Percentiles rank a stretch among this genome's conserved stretches.
These are phyloP conservation scores for Neoscytalidium dimidiatum DNA, from an alignment of 2,329 filamentous ascomycete genomes.

Conservation along the genomic window DNA sequence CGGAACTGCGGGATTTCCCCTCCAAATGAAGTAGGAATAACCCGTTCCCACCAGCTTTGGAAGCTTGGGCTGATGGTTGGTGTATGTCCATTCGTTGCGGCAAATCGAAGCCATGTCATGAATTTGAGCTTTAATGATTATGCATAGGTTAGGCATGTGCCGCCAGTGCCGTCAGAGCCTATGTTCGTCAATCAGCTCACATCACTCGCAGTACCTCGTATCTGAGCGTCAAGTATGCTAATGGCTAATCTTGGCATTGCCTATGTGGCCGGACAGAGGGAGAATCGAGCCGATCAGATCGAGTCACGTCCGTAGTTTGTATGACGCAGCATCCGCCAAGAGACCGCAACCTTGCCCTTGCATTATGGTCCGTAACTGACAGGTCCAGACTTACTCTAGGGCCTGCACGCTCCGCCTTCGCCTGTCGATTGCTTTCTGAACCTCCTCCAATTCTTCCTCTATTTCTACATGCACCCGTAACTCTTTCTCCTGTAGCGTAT, in stretches of 20 bases:
- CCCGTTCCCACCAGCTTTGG: background rate
- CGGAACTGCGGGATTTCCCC: background rate
- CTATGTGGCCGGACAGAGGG: background rate
- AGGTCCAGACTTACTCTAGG: background rate
- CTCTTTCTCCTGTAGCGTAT: constrained; percentile 63
- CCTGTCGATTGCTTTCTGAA: background rate
- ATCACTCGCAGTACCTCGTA: background rate
- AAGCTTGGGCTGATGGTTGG: background rate
- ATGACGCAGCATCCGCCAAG: background rate
- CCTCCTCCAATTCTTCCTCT: constrained; percentile 36
- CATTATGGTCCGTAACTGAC: background rate
- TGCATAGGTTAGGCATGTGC: background rate
- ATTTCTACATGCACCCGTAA: constrained; percentile 60
- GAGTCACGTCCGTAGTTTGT: background rate
- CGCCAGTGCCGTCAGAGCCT: background rate
- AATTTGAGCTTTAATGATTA: background rate
- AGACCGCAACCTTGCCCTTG: background rate
- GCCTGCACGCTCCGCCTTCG: background rate
- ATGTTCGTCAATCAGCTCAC: background rate
- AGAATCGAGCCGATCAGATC: background rate
- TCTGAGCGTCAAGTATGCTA: background rate
- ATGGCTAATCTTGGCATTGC: background rate
- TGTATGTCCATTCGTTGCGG: background rate
- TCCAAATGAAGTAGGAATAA: too few species aligned
- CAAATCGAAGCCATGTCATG: background rate